Base-by-base conservation (phyloP, 306 rosid species). In the Quercus gilva region DNA sequence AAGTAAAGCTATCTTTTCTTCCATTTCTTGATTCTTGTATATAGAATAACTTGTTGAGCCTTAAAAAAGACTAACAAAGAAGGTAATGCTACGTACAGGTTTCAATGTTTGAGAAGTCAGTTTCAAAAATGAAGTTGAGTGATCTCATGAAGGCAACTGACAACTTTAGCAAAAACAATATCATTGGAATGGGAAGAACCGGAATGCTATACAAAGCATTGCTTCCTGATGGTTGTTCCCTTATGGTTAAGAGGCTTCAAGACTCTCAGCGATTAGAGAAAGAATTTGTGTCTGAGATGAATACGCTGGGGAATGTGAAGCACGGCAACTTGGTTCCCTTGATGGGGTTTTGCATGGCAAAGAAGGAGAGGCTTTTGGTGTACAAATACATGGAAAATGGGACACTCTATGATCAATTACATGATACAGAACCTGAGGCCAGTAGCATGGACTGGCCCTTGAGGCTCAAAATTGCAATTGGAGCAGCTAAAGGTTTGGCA, bases 401-500 rank as follows among this genome's bases (percentile, higher is more conserved):
- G 23, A 93, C 72, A 70, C 97, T 95, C 71, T 83, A 93, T 79
- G 90, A 90, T 79, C 90, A 83, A 79, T 87, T 95, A 49, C 98
- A 93, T 78, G 88, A 83, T 11, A 79, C 74, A 21, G 88, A 69
- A 9, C 88, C 83, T 12, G 86, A 45, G 51, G 81, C 88, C 41
- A 84, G 83, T 78, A 73, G 84, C 58, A 78, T 95, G 79, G 90
- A 91, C 26, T 95, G 99, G 99, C 79, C 92, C 59, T 14, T 81
- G 21, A 88, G 99, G 80, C 96, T 95, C 78, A 93, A 88, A 92
- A 90, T 93, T 78, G 98, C 94, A 65, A 88, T 93, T 29, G 86
- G 96, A n/a, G 96, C 98, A 12, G 99, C 99, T 72, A 91, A 86
- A 88, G 99, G 99, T 71, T 90, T 95, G 18, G 99, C 99, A 5